These are phyloP conservation scores for Candida silvicultrix DNA, from an alignment of 805 yeast species.

Conservation along the genomic window DNA sequence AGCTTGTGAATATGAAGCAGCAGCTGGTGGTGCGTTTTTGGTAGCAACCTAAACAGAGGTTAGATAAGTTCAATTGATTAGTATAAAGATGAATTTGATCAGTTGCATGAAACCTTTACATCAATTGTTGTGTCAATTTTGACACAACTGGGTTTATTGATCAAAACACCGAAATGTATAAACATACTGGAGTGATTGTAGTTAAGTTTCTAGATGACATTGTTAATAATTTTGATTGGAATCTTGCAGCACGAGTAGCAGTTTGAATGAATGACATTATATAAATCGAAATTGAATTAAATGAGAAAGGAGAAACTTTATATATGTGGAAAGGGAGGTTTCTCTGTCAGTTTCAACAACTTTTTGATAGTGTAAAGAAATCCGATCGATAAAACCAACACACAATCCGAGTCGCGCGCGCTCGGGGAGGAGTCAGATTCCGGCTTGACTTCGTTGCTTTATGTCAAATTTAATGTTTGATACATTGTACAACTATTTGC, in stretches of 20 bases:
- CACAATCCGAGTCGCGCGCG: neutral
- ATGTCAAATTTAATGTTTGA: no score
- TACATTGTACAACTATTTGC: no score
- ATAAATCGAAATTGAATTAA: no score
- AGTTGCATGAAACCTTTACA: no score
- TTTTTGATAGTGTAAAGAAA: no score
- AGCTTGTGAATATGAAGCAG: slow-evolving; percentile 96
- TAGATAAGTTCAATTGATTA: no score
- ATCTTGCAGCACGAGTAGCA: slow-evolving; percentile 17
- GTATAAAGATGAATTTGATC: neutral
- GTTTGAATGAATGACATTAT: slow-evolving; percentile 20
- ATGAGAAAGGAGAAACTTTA: no score
- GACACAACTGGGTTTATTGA: neutral
- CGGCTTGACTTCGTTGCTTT: no score
- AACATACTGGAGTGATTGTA: slow-evolving; percentile 30
- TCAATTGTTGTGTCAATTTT: no score
- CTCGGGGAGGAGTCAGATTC: no score
- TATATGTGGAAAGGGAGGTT: neutral
- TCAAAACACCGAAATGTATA: neutral
- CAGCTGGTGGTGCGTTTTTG: slow-evolving; percentile 88
- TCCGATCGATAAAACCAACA: neutral
- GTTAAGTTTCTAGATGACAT: slow-evolving; percentile 24
- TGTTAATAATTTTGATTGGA: slow-evolving; percentile 12
- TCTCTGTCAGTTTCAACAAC: no score
- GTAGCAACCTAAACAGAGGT: slow-evolving; percentile 52